Conservation (phyloP, 345 rosid species). For the Alliaria petiolata region DNA sequence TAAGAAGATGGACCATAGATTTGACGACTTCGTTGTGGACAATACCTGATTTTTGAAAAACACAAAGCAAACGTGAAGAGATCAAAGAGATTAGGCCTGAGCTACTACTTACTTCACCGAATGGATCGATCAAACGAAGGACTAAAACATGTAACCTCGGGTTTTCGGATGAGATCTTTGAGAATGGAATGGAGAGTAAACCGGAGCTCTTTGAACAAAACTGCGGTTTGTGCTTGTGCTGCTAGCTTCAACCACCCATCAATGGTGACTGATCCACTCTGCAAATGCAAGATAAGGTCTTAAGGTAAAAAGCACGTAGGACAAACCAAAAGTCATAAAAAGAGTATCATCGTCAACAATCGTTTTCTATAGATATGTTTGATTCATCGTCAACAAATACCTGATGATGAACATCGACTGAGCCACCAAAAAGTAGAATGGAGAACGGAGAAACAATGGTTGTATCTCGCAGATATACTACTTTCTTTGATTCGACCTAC, state of each 20-base stretch:
- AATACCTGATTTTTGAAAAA: slow-evolving; percentile 42
- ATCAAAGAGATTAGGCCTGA: neutral
- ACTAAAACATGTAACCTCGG: slow-evolving; percentile 45
- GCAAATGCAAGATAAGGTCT: slow-evolving; percentile 8
- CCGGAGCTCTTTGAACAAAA: slow-evolving; percentile 78
- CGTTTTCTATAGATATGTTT: neutral
- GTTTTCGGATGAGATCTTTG: slow-evolving; percentile 64
- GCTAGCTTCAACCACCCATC: slow-evolving; percentile 88
- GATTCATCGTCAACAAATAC: slow-evolving; percentile 29
- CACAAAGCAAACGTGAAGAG: neutral
- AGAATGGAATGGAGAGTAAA: slow-evolving; percentile 63
- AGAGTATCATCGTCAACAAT: neutral
- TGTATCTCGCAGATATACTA: slow-evolving; percentile 71
- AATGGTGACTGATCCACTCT: slow-evolving; percentile 61
- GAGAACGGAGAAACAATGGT: slow-evolving; percentile 79
- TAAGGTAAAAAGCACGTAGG: neutral
- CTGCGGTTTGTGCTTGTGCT: slow-evolving; percentile 88
- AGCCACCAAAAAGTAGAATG: slow-evolving; percentile 80
- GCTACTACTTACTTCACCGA: neutral
- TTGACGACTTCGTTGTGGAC: slow-evolving; percentile 65
- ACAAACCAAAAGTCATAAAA: neutral
- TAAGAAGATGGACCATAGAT: slow-evolving; percentile 64
- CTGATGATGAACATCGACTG: slow-evolving; percentile 83
- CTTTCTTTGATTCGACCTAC: slow-evolving; percentile 83
- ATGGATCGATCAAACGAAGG: neutral